phyloP scores from a whole-genome alignment of 768 basidiomycete species.

The Suillus fuscotomentosus region DNA sequence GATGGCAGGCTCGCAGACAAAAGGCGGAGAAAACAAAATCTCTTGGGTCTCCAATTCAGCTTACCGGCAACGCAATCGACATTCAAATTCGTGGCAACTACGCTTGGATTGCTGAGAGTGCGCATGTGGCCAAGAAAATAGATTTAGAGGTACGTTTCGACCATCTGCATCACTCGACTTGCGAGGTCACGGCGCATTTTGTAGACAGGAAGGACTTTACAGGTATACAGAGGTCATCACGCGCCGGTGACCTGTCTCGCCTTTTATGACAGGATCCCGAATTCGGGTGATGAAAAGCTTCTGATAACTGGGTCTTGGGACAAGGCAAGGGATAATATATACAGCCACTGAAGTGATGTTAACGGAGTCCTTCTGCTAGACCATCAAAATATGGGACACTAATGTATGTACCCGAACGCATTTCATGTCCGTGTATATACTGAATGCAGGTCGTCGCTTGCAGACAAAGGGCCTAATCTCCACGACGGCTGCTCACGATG shows the following conservation, averaged over 20 bases:
- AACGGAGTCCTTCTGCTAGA: constrained; percentile 42
- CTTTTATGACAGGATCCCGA: constrained; percentile 48
- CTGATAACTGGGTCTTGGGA: constrained; percentile 97
- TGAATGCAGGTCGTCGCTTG: constrained; percentile 2
- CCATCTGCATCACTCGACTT: background rate
- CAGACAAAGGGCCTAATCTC: constrained; percentile 74
- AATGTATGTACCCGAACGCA: constrained; percentile 41
- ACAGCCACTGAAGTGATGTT: background rate
- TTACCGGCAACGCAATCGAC: constrained; percentile 72
- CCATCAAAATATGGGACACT: constrained; percentile 85
- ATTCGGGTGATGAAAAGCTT: constrained; percentile 43
- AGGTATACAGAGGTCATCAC: constrained; percentile 78
- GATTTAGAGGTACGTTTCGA: constrained; percentile 64
- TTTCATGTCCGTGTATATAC: constrained; percentile 1
- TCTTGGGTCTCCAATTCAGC: constrained; percentile 76
- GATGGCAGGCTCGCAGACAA: constrained; percentile 58
- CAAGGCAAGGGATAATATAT: constrained; percentile 43
- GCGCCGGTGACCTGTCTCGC: constrained; percentile 87
- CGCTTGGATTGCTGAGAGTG: constrained; percentile 90
- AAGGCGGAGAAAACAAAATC: constrained; percentile 72
- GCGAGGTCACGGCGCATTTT: constrained; percentile 5
- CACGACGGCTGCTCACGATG: constrained; percentile 75
- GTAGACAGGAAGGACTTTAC: constrained; percentile 78
- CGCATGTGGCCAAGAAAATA: constrained; percentile 67
- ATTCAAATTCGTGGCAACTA: constrained; percentile 61